Evolutionary conservation across 495 filamentous ascomycete genomes (phyloP).

Genomic region (Lasiosphaeria miniovina): DNA sequence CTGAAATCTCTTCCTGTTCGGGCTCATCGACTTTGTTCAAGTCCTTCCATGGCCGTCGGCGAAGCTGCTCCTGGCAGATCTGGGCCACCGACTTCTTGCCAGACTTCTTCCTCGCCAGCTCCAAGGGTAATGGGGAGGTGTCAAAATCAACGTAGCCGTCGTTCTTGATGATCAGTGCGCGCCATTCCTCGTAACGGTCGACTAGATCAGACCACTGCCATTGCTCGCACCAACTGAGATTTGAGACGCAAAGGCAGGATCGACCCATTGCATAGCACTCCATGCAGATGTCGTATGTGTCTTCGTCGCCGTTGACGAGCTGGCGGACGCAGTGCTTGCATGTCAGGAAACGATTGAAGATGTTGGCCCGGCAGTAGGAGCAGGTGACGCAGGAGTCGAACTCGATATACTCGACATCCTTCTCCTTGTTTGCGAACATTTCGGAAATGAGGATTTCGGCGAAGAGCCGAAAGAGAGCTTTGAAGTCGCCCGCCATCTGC

Average conservation of each 20-base stretch:
- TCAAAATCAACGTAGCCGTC: slow-evolving; percentile 57
- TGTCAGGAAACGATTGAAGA: slow-evolving; percentile 95
- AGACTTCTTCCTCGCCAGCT: slow-evolving; percentile 57
- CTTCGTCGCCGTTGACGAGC: slow-evolving; percentile 59
- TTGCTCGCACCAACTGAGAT: slow-evolving; percentile 87
- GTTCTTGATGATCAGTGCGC: slow-evolving; percentile 66
- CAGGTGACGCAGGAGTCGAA: slow-evolving; percentile 91
- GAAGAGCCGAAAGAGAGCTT: slow-evolving; percentile 70
- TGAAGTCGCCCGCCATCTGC: slow-evolving; percentile 74
- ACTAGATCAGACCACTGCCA: slow-evolving; percentile 78
- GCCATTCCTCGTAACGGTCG: slow-evolving; percentile 78
- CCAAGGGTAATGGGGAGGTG: slow-evolving; percentile 60
- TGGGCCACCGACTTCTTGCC: slow-evolving; percentile 78
- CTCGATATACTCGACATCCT: slow-evolving; percentile 63
- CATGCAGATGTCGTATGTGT: slow-evolving; percentile 93
- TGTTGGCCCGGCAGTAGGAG: slow-evolving; percentile 92
- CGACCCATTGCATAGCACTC: slow-evolving; percentile 94
- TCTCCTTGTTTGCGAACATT: slow-evolving; percentile 68
- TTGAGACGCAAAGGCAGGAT: slow-evolving; percentile 82
- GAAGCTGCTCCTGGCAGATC: slow-evolving; percentile 84
- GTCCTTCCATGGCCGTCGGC: slow-evolving; percentile 62
- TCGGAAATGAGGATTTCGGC: slow-evolving; percentile 78
- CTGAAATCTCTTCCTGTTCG: slow-evolving; percentile 36
- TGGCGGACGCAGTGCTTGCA: slow-evolving; percentile 72
- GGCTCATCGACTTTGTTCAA: slow-evolving; percentile 42